phyloP scores from a whole-genome alignment of 1,284 basidiomycete species.

The Moniliophthora roreri region DNA sequence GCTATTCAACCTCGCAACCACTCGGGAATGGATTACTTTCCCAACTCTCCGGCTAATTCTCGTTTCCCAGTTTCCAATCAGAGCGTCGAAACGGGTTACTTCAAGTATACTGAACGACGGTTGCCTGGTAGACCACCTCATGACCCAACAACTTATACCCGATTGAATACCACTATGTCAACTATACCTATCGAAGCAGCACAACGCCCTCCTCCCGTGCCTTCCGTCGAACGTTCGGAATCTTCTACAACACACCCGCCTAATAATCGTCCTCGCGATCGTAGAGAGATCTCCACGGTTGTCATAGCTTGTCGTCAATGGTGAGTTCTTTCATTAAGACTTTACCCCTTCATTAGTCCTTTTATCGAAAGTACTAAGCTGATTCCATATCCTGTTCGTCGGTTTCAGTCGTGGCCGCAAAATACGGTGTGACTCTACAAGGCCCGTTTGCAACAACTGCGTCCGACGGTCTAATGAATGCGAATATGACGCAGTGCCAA shows the following conservation, averaged over 20 bases:
- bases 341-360: conserved; percentile 33
- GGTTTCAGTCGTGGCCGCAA: conserved; percentile 68
- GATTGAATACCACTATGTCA: conserved; percentile 27
- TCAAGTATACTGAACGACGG: conserved; percentile 43
- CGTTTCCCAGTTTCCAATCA: conserved; percentile 36
- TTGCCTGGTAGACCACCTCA: conserved; percentile 45
- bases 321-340: conserved; percentile 35
- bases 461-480: conserved; percentile 70
- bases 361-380: conserved; percentile 37
- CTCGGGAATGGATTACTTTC: conserved; percentile 38
- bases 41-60: conserved; percentile 37
- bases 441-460: conserved; percentile 79
- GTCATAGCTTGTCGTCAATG: conserved; percentile 72
- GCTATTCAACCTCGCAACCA: conserved; percentile 40
- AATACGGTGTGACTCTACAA: conserved; percentile 80
- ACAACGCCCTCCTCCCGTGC: conserved; percentile 36
- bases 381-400: conserved; percentile 25
- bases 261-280: conserved; percentile 33
- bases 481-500: conserved; percentile 76
- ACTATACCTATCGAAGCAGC: conserved; percentile 34
- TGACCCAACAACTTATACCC: conserved; percentile 37
- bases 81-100: conserved; percentile 31
- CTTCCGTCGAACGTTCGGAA: conserved; percentile 35
- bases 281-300: conserved; percentile 62
- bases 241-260: conserved; percentile 28